These are phyloP conservation scores for Viscum album DNA, from an alignment of 177 flowering plant species.

Conservation along the genomic window DNA sequence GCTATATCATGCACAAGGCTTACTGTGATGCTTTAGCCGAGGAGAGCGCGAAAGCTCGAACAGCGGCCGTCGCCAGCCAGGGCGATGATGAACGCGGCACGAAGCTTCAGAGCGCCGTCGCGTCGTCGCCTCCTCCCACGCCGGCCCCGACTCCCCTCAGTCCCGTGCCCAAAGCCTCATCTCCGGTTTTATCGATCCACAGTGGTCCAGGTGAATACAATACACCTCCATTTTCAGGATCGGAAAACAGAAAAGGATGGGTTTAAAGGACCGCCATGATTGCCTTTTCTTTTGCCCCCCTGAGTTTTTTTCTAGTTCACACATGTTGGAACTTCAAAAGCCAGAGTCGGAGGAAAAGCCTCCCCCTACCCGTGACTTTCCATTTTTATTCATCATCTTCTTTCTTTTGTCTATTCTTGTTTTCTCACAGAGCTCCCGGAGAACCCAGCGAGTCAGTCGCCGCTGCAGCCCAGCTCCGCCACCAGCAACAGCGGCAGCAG, in stretches of 20 bases:
- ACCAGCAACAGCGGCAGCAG: constrained; percentile 13
- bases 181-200: constrained; percentile 42
- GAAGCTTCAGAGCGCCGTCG: constrained; percentile 7
- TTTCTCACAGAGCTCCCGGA: constrained; percentile 39
- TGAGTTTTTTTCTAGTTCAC: background rate
- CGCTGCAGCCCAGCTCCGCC: constrained; percentile 14
- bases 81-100: constrained; percentile 4
- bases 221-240: background rate
- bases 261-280: constrained; percentile 27
- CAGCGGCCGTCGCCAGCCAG: background rate
- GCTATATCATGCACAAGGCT: constrained; percentile 83
- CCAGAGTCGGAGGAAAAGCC: background rate
- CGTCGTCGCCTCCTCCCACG: constrained; percentile 18
- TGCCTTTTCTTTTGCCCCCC: constrained; percentile 13
- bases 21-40: constrained; percentile 91
- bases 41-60: constrained; percentile 40
- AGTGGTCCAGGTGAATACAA: constrained; percentile 38
- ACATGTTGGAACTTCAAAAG: background rate
- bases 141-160: constrained; percentile 19
- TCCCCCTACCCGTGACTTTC: background rate
- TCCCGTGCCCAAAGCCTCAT: constrained; percentile 31
- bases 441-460: constrained; percentile 19
- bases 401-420: background rate
- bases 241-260: constrained; percentile 6
- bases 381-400: background rate